A percentile compares a stretch with the other conserved stretches of the same genome.
phyloP scores from a whole-genome alignment of 1,284 basidiomycete species.

The Takashimella koratensis region DNA sequence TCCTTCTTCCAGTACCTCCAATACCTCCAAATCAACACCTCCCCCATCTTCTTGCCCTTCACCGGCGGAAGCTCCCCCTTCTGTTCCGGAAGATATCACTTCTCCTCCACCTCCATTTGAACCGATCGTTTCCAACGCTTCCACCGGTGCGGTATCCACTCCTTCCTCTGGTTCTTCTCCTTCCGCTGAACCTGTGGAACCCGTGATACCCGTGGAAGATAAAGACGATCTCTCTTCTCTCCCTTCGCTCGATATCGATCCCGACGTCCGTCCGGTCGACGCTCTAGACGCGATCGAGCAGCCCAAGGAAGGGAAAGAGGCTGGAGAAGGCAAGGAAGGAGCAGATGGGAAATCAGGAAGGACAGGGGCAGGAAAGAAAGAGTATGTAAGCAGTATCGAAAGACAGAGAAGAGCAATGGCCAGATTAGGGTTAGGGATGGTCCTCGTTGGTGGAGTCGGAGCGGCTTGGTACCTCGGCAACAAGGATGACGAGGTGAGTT shows the following conservation, averaged over 20 bases:
- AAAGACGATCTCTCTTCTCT: conserved; percentile 40
- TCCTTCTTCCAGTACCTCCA: no score
- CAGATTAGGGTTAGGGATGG: conserved; percentile 52
- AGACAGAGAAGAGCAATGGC: conserved; percentile 58
- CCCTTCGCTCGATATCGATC: conserved; percentile 49
- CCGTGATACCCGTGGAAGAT: conserved; percentile 6
- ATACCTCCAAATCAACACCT: background rate
- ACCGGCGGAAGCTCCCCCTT: conserved; percentile 29
- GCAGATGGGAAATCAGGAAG: conserved; percentile 12
- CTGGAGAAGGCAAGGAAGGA: conserved; percentile 15
- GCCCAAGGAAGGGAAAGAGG: conserved; percentile 25
- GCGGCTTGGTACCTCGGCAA: conserved; percentile 60
- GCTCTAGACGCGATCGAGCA: conserved; percentile 23
- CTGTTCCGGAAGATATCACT: conserved; percentile 21
- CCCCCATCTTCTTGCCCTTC: conserved; percentile 17
- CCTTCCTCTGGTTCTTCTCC: background rate
- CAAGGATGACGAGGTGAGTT: conserved; percentile 46
- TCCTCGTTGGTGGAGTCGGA: conserved; percentile 56
- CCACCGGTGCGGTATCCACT: conserved; percentile 1
- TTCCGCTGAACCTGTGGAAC: conserved; percentile 6
- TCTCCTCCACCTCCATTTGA: conserved; percentile 25
- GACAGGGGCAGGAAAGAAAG: conserved; percentile 40
- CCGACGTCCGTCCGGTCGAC: conserved; percentile 19
- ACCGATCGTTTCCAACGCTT: conserved; percentile 16
- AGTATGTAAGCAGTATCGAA: conserved; percentile 62